Base-by-base conservation (phyloP, 768 basidiomycete species). In the Termitomyces sp. region DNA sequence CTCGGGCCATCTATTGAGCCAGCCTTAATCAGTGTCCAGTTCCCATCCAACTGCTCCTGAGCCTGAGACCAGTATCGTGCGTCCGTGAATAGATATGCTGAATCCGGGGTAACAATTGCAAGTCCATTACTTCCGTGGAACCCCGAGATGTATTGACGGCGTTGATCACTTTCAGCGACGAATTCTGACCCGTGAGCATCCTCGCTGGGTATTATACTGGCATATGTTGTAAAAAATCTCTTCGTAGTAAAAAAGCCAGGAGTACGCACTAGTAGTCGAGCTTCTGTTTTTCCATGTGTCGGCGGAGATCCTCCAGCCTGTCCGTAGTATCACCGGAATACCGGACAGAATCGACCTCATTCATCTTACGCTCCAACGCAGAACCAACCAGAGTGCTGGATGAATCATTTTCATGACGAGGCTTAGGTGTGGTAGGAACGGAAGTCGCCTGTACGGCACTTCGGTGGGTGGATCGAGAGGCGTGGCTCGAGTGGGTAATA, bases 171-270 rank as follows among this genome's bases (percentile, higher is more conserved):
- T 7, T 79, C 70, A 18, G 89, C 83, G 28, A 92, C 87, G 61
- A 91, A 93, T 71, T 94, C 92, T 0, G 91, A 91, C 54, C 83
- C 82, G 68, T 94, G 92, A 5, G 90, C 87, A 67, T 94, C 92
- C 70, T 91, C 89, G 38, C 81, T 85, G 2, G 91, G 91, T 50
- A 93, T 71, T 63, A 92, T 70, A 66, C 91, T 93, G n/a, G 63
- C 40, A 56, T 56, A 52, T 13, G 57, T 36, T 57, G 44, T 48
- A 47, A 44, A 66, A 66, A 60, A 56, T 55, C 58, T 56, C 13
- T 35, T 40, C 35, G 56, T 58, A 43, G 28, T 36, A 55, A 59
- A 44, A 32, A 43, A 38, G 33, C 40, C 10, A 12, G 33, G 41
- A 46, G 41, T 30, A 80, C 87, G 71, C 67, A 91, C 89, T 91